A percentile compares a stretch with the other conserved stretches of the same genome.
Conservation (phyloP, 805 yeast genomes). For the Candida boleticola region DNA sequence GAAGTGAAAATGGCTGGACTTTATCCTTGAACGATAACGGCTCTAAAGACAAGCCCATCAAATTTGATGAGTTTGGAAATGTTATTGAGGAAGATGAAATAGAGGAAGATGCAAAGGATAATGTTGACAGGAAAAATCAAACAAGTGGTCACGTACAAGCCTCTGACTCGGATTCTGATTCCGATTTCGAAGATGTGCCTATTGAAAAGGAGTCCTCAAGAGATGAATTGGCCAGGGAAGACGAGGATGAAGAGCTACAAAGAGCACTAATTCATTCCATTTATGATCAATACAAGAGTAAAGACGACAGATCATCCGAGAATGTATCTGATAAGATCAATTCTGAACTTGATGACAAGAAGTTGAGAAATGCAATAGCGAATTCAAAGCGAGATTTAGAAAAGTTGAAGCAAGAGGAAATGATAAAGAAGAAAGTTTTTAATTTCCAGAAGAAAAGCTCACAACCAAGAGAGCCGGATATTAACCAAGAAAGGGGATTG, state of each 20-base stretch:
- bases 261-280: slow-evolving; percentile 36
- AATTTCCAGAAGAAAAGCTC: neutral
- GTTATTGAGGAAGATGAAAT: slow-evolving; percentile 8
- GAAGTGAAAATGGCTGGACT: slow-evolving; percentile 83
- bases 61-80: slow-evolving; percentile 43
- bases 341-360: slow-evolving; percentile 16
- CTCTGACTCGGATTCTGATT: slow-evolving; percentile 13
- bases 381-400: slow-evolving; percentile 44
- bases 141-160: neutral
- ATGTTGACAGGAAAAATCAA: neutral
- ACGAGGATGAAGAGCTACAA: slow-evolving; percentile 13
- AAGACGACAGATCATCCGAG: no score
- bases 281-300: slow-evolving; percentile 26
- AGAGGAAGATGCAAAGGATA: slow-evolving; percentile 3
- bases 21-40: slow-evolving; percentile 54
- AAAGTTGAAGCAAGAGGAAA: slow-evolving; percentile 20
- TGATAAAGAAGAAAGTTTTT: neutral
- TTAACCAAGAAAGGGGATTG: neutral
- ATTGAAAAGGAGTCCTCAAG: slow-evolving; percentile 10
- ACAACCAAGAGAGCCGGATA: neutral
- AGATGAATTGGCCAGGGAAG: slow-evolving; percentile 1
- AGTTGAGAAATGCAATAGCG: slow-evolving; percentile 46
- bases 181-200: slow-evolving; percentile 22
- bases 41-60: slow-evolving; percentile 45
- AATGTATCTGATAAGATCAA: slow-evolving; percentile 10